Percentiles rank a stretch among this genome's conserved stretches.
These are phyloP conservation scores for Cornus controversa DNA, from an alignment of 148 eudicot species.

Conservation along the genomic window DNA sequence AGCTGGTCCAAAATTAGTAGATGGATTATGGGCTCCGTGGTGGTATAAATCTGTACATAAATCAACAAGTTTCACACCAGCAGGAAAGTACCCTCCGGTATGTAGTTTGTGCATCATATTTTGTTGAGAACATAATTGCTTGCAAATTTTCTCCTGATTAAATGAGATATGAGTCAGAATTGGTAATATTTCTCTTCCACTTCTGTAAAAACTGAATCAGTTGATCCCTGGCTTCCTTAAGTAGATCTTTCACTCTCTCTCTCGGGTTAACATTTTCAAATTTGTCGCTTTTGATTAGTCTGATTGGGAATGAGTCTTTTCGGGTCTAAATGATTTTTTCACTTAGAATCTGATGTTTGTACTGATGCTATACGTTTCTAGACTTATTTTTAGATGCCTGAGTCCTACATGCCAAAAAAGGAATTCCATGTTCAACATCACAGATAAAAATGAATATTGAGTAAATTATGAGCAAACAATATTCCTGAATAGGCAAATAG, in stretches of 20 bases:
- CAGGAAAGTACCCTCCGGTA: constrained; percentile 65
- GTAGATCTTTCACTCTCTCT: no score
- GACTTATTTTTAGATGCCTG: not conserved
- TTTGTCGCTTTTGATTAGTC: no score
- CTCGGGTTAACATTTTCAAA: no score
- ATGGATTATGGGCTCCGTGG: constrained; percentile 98
- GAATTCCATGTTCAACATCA: not conserved
- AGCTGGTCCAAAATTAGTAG: constrained; percentile 79
- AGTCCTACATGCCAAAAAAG: not conserved
- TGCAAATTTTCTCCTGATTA: not conserved
- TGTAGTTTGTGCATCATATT: constrained; percentile 20
- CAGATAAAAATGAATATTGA: no score
- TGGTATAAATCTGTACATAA: constrained; percentile 84
- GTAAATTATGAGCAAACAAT: no score
- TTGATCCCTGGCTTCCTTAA: no score
- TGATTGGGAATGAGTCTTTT: no score
- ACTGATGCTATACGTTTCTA: no score
- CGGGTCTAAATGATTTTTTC: no score
- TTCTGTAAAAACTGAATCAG: no score
- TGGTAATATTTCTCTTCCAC: not conserved
- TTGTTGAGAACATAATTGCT: not conserved
- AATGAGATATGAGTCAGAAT: not conserved
- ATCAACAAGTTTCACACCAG: constrained; percentile 63
- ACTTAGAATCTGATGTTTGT: no score
- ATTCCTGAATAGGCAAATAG: no score